Evolutionary conservation across 2,329 filamentous ascomycete species (phyloP).

Genomic region (Tolypocladium ovalisporum): DNA sequence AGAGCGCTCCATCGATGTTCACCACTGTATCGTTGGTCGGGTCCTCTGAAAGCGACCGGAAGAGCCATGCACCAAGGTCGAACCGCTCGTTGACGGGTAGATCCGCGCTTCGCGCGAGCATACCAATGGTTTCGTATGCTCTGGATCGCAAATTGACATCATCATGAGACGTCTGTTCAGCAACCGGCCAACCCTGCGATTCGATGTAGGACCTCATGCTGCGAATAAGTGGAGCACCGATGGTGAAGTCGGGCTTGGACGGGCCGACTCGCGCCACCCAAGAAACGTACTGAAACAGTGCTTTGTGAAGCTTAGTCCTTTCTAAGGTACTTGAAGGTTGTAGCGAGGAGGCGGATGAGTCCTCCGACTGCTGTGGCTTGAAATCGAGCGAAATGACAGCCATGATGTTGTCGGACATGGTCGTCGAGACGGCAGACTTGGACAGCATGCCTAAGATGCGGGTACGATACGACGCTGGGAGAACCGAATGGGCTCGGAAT

Average conservation of each 20-base stretch:
- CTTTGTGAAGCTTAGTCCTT: conserved; percentile 66
- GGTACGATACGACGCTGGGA: conserved; percentile 62
- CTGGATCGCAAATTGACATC: conserved; percentile 61
- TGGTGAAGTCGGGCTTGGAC: conserved; percentile 43
- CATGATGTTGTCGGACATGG: conserved; percentile 56
- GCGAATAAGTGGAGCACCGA: conserved; percentile 58
- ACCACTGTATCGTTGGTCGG: conserved; percentile 65
- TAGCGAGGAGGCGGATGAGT: conserved; percentile 3
- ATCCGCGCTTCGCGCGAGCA: conserved; percentile 57
- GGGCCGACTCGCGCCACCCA: conserved; percentile 73
- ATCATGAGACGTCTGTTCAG: conserved; percentile 45
- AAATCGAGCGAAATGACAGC: conserved; percentile 59
- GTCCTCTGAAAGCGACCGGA: conserved; percentile 73
- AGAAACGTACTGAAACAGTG: conserved; percentile 76
- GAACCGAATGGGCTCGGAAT: conserved; percentile 62
- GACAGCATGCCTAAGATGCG: conserved; percentile 66
- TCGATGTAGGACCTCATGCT: conserved; percentile 65
- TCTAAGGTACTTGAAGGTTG: conserved; percentile 52
- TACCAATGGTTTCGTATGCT: conserved; percentile 84
- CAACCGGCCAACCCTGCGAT: conserved; percentile 71
- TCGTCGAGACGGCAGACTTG: conserved; percentile 65
- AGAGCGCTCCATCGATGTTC: conserved; percentile 82
- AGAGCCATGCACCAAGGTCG: conserved; percentile 60
- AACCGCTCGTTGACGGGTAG: conserved; percentile 43
- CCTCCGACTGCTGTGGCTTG: conserved; percentile 19